Base-by-base conservation (phyloP, 2,329 filamentous ascomycete species). In the Aspergillus carbonarius region DNA sequence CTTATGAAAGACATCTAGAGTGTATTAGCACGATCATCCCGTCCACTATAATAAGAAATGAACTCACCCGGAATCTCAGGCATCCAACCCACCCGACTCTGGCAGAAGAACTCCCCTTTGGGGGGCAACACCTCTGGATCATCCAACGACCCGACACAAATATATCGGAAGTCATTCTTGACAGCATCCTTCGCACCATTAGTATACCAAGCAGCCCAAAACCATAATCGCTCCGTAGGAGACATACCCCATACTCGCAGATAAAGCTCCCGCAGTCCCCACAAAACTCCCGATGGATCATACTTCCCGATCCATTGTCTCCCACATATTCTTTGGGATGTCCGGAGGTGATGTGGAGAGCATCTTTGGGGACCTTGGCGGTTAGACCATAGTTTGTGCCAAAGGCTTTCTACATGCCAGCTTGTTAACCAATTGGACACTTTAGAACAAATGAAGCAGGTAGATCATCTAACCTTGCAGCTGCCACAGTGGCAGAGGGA, bases 21-120 rank as follows among this genome's bases (percentile, higher is more conserved):
- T 10, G 6, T 46, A 65, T 61, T 60, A 68, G 51, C 35, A 8
- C 25, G 1, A 42, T n/a, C n/a, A n/a, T n/a, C n/a, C n/a, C n/a
- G n/a, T n/a, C 10, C 1, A n/a, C 9, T 27, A 53, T 17, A n/a
- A 17, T 18, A 32, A n/a, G 35, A n/a, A 3, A n/a, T 8, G n/a
- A 40, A 67, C 77, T 63, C 64, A 80, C 79, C 72, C 39, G 74
- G 74, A 50, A 82, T 72, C 64, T 80, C 76, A 2, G 79, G 80
- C 79, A 83, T 83, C 82, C 82, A 85, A 1, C 63, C 68, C 5
- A 76, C 72, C 57, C 80, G 71, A 39, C 73, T 67, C 54, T 75
- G 81, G 66, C 81, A 83, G 62, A 83, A 85, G 70, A 84, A 84
- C 61, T 84, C 82, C 0, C 81, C 82, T 63, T 83, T 83, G 0